phyloP scores from a whole-genome alignment of 176 grass and related monocot genomes.

The Aegilops tauschii region DNA sequence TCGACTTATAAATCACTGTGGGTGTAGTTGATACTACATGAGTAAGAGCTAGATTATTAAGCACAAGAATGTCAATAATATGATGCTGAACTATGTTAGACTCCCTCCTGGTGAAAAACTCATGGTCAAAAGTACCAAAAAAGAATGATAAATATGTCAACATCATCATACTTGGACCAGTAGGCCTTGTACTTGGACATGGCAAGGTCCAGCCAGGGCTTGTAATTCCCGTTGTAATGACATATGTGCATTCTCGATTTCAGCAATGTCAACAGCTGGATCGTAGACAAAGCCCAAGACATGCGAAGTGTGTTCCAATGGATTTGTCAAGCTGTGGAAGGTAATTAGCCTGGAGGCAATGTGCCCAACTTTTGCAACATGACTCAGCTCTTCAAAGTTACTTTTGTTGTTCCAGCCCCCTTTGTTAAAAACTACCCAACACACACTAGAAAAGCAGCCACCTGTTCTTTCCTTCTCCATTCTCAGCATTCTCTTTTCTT shows the following conservation, averaged over 20 bases:
- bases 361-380: slow-evolving; percentile 51
- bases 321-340: slow-evolving; percentile 58
- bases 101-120: not conserved
- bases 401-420: too few relatives aligned
- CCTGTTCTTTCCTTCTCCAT: too few relatives aligned
- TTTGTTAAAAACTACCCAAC: too few relatives aligned
- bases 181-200: not conserved
- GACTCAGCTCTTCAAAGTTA: too few relatives aligned
- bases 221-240: too few relatives aligned
- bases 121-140: not conserved
- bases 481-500: too few relatives aligned
- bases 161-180: slow-evolving; percentile 80
- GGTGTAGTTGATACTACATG: not conserved
- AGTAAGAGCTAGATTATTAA: not conserved
- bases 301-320: slow-evolving; percentile 1
- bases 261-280: slow-evolving; percentile 65
- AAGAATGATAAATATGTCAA: slow-evolving; percentile 26
- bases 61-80: not conserved
- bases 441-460: too few relatives aligned
- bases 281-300: too few relatives aligned
- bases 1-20: not conserved
- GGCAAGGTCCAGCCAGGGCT: too few relatives aligned
- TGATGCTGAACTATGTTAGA: slow-evolving; percentile 21
- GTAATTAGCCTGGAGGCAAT: slow-evolving; percentile 55
- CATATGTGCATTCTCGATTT: slow-evolving; percentile 67